Evolutionary conservation across 768 basidiomycete species (phyloP), one percentile per base, ranked within the genome.

Genomic region (Paxillus involutus): DNA sequence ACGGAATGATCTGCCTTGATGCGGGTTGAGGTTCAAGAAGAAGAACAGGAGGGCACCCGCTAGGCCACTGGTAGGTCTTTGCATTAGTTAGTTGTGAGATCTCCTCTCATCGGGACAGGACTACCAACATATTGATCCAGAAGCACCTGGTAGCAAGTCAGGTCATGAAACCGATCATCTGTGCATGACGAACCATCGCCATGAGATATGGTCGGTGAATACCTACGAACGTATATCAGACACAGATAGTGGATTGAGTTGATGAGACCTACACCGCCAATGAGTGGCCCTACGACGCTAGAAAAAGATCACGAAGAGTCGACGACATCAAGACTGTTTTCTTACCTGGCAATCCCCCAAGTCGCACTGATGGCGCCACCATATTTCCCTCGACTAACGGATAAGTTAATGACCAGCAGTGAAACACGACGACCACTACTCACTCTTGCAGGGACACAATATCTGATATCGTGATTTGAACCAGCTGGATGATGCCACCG

Each of bases 271-370:
- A 73, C 73, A 4, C 73, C 73, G 8, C 73, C 72, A 17, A 75
- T 45, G 10, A 81, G 64, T 2, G 80, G 80, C 11, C 79, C 80
- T 6, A 77, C 43, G 4, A 76, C 73, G 47, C 73, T 73, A 42
- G n/a, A 6, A 14, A 6, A 14, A 19, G 12, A 14, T 42, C 57
- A 37, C 47, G n/a, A 9, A 33, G 11, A 14, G 10, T 12, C 36
- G 36, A n/a, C n/a, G 30, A 36, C 21, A 5, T n/a, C 47, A 17
- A 37, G 37, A 54, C 4, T 40, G 3, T 2, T 12, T 2, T 44
- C 59, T 35, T 57, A 73, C 73, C 63, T 72, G 6, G 72, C 71
- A 35, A 72, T 62, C 0, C 78, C 79, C 73, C 74, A 78, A 9
- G 73, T 68, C 0, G 73, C 71, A 26, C 77, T 65, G 21, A 75